Evolutionary conservation across 2,329 filamentous ascomycete genomes (phyloP), one percentile per base, ranked within the genome.

Genomic region (Ceratocystiopsis minuta): DNA sequence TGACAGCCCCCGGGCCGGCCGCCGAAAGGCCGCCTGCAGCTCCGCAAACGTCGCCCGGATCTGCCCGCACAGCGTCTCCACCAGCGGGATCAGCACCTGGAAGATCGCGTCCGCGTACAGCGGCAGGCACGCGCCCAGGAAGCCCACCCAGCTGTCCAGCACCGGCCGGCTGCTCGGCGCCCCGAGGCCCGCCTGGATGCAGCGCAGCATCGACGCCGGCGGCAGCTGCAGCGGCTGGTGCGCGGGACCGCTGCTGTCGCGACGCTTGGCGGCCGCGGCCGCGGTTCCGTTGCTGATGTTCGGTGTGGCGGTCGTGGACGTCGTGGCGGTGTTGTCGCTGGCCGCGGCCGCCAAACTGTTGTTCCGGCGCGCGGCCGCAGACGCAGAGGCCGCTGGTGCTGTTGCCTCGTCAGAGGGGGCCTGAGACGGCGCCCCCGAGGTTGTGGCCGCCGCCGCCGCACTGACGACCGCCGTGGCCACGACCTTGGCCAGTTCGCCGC

Each of bases 111-210:
- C 78, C 0, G 80, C 72, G 57, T 93, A 94, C 14, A 93, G 67
- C 0, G 87, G 85, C 28, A 98, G 63, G 37, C 85, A 83, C 54
- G 88, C 81, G 5, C 76, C 73, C 9, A 98, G 66, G 50, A 98
- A 87, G 28, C 73, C 68, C 11, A 95, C 77, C 92, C 92, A 98
- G 55, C 83, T 87, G 52, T 96, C 87, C 33, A 98, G 64, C 6
- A 92, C 78, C 10, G 76, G 67, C 6, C 84, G 76, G 50, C 83
- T 87, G 41, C 67, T 76, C 3, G 70, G 56, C 4, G 85, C 82
- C 42, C 80, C 76, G 39, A 98, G 78, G 0, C 86, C 90, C 37
- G 77, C 74, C 46, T 85, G 78, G 13, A 98, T 67, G 54, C 84
- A 93, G 47, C 82, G 79, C n/a, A 90, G 69, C n/a, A 98, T 60